These are phyloP conservation scores for Steccherinum ochraceum DNA, from an alignment of 768 basidiomycete species.

Conservation along the genomic window DNA sequence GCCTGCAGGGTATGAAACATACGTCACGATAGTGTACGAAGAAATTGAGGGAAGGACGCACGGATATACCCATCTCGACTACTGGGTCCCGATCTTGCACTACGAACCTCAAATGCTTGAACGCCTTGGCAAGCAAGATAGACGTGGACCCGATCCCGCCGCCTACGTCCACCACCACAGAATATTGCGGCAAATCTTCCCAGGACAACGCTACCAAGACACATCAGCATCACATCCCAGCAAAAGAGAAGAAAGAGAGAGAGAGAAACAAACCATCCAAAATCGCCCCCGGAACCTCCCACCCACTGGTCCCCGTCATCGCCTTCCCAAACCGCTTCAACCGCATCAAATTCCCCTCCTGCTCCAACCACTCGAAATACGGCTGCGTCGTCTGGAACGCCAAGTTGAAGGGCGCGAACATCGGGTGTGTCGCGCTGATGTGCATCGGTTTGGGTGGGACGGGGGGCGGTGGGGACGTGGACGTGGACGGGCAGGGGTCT, in stretches of 20 bases:
- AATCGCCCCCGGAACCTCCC: slow-evolving; percentile 44
- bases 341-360: slow-evolving; percentile 36
- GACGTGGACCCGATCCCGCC: slow-evolving; percentile 59
- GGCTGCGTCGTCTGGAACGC: slow-evolving; percentile 48
- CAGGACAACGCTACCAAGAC: slow-evolving; percentile 49
- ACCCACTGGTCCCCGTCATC: slow-evolving; percentile 66
- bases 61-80: slow-evolving; percentile 38
- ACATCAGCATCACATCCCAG: neutral
- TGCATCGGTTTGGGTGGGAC: slow-evolving; percentile 2
- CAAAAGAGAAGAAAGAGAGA: neutral
- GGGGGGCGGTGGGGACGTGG: neutral
- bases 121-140: slow-evolving; percentile 35
- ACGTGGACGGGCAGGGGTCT: too few species aligned
- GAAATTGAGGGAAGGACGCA: slow-evolving; percentile 7
- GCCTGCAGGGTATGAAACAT: slow-evolving; percentile 26
- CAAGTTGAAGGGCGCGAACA: slow-evolving; percentile 62
- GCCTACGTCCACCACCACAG: slow-evolving; percentile 60
- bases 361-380: slow-evolving; percentile 75
- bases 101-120: slow-evolving; percentile 41
- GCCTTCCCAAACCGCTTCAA: slow-evolving; percentile 69
- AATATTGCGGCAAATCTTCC: slow-evolving; percentile 40
- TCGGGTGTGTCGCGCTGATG: slow-evolving; percentile 24
- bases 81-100: slow-evolving; percentile 57
- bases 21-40: neutral
- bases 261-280: slow-evolving; percentile 14